phyloP scores from a whole-genome alignment of 1,284 basidiomycete genomes.

The Leccinum ponderosum region DNA sequence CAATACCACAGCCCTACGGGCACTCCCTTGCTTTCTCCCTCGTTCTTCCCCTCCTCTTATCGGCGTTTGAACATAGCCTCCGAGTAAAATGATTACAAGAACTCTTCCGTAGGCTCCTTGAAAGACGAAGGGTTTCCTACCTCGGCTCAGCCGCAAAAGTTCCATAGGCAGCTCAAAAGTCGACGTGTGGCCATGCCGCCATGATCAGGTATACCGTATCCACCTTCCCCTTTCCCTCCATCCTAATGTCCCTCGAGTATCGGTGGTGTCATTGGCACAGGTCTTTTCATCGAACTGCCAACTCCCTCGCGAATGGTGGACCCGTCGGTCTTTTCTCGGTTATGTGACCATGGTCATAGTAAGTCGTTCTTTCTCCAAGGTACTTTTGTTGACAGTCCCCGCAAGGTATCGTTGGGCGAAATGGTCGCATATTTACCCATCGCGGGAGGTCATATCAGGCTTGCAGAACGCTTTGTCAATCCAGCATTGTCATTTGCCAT shows the following conservation, averaged over 20 bases:
- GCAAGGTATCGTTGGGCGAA: constrained; percentile 40
- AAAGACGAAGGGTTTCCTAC: constrained; percentile 22
- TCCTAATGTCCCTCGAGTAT: constrained; percentile 38
- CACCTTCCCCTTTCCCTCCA: neutral
- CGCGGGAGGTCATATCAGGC: constrained; percentile 63
- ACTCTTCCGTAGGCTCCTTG: constrained; percentile 15
- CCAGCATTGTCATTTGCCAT: constrained; percentile 68
- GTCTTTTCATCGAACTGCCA: constrained; percentile 66
- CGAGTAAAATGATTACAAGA: constrained; percentile 25
- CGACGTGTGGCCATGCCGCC: constrained; percentile 50
- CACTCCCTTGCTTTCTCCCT: neutral
- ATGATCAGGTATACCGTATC: constrained; percentile 57
- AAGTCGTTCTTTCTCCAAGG: constrained; percentile 3
- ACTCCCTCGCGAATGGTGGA: constrained; percentile 53
- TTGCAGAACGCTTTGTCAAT: constrained; percentile 73
- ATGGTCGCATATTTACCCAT: constrained; percentile 46
- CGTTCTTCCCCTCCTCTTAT: no score
- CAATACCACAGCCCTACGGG: no score
- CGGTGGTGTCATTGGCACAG: constrained; percentile 77
- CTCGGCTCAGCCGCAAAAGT: constrained; percentile 21
- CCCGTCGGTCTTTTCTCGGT: constrained; percentile 67
- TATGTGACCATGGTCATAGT: constrained; percentile 61
- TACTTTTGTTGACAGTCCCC: neutral
- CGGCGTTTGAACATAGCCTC: neutral
- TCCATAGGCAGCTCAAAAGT: constrained; percentile 63